These are phyloP conservation scores for Lipomyces mesembrius DNA, from an alignment of 805 yeast species.

Conservation along the genomic window DNA sequence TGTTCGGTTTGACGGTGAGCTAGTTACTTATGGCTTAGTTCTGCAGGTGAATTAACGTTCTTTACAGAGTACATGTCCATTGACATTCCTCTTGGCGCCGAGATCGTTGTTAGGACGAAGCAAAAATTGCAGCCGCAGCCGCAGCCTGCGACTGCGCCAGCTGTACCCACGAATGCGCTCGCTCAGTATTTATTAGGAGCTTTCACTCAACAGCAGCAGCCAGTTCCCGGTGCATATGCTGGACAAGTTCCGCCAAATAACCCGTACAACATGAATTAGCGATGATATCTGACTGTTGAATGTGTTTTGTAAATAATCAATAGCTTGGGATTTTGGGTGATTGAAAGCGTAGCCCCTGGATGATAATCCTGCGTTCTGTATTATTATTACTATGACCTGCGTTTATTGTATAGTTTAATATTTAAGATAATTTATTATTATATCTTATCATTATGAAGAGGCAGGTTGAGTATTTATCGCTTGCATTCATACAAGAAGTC, in stretches of 20 bases:
- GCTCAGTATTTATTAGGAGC: slow-evolving; percentile 60
- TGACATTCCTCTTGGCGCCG: slow-evolving; percentile 68
- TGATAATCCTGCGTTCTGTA: background rate
- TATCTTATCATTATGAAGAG: too few species aligned
- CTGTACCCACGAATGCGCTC: slow-evolving; percentile 55
- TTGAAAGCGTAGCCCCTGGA: background rate
- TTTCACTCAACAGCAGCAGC: slow-evolving; percentile 39
- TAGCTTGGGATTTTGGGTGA: background rate
- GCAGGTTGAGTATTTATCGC: too few species aligned
- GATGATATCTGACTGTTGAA: background rate
- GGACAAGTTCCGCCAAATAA: background rate
- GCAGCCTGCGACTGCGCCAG: slow-evolving; percentile 11
- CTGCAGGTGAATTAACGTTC: background rate
- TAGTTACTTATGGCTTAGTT: background rate
- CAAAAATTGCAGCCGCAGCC: slow-evolving; percentile 19
- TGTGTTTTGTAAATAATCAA: background rate
- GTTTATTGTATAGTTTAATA: background rate
- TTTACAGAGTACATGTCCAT: slow-evolving; percentile 62
- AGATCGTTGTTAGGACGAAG: slow-evolving; percentile 51
- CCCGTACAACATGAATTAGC: slow-evolving; percentile 8
- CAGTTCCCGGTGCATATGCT: slow-evolving; percentile 9
- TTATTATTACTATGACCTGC: background rate
- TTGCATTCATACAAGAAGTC: too few species aligned
- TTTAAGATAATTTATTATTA: background rate
- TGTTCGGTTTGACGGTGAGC: slow-evolving; percentile 60